These are phyloP conservation scores for Pseudozyma tsukubaensis DNA, from an alignment of 1,284 basidiomycete species.

Conservation along the genomic window DNA sequence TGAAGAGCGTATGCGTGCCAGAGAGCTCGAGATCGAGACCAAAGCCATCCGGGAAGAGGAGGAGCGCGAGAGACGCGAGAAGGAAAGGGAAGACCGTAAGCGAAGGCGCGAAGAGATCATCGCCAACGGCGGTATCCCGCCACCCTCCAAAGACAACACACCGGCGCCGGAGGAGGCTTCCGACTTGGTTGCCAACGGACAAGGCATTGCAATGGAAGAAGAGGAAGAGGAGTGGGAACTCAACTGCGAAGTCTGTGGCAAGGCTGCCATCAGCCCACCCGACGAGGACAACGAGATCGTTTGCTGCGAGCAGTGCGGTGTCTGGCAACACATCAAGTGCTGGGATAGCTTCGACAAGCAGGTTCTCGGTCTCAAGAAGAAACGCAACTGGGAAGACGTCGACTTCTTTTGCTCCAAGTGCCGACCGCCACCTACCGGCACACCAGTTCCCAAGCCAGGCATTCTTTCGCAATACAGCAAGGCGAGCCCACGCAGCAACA, in stretches of 20 bases:
- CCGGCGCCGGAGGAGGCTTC: constrained; percentile 20
- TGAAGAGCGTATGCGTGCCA: constrained; percentile 69
- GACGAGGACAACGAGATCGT: constrained; percentile 81
- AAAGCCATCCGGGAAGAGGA: constrained; percentile 55
- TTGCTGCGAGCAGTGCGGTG: constrained; percentile 80
- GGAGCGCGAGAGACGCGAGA: constrained; percentile 52
- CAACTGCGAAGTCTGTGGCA: constrained; percentile 83
- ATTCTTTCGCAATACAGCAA: constrained; percentile 26
- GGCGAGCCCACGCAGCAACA: constrained; percentile 32
- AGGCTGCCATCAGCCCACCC: constrained; percentile 75
- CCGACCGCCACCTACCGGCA: constrained; percentile 37
- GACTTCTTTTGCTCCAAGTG: constrained; percentile 62
- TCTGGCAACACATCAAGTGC: constrained; percentile 74
- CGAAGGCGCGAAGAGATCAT: constrained; percentile 74
- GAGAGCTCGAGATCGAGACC: constrained; percentile 66
- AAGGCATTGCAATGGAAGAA: constrained; percentile 10
- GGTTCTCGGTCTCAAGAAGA: constrained; percentile 34
- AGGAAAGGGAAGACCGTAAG: constrained; percentile 72
- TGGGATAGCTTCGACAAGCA: constrained; percentile 65
- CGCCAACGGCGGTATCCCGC: constrained; percentile 70
- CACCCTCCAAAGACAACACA: constrained; percentile 42
- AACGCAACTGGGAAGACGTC: constrained; percentile 54
- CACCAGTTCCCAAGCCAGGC: constrained; percentile 35
- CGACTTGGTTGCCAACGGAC: constrained; percentile 6
- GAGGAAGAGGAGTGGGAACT: constrained; percentile 80